phyloP scores from a whole-genome alignment of 768 basidiomycete species.

The Leccinum imitatum region DNA sequence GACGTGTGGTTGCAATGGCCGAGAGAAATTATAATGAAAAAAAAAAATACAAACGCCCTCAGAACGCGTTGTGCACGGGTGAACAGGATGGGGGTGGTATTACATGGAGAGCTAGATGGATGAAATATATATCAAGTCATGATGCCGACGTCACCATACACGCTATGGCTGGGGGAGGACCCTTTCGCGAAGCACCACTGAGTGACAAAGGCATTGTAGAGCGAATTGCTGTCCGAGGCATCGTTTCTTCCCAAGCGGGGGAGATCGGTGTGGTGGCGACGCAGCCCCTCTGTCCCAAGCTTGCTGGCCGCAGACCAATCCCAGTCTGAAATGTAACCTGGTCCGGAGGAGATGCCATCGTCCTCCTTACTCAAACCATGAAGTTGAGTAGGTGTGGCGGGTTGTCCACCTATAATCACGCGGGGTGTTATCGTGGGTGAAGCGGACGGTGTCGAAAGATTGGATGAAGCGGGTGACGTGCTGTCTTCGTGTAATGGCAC shows the following conservation, averaged over 20 bases:
- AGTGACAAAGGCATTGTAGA: slow-evolving; percentile 59
- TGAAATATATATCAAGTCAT: slow-evolving; percentile 14
- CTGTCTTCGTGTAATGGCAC: slow-evolving; percentile 14
- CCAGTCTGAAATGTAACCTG: slow-evolving; percentile 18
- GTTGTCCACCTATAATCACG: slow-evolving; percentile 28
- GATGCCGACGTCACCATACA: slow-evolving; percentile 18
- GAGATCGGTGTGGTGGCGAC: slow-evolving; percentile 2
- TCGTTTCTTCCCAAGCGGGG: slow-evolving; percentile 14
- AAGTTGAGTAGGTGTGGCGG: slow-evolving; percentile 14
- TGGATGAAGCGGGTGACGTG: slow-evolving; percentile 27
- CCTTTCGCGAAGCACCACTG: slow-evolving; percentile 70
- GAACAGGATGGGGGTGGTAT: neutral
- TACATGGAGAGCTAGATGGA: neutral
- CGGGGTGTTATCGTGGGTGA: slow-evolving; percentile 24
- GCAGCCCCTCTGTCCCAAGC: neutral
- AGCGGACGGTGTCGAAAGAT: slow-evolving; percentile 25
- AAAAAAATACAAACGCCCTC: slow-evolving; percentile 3
- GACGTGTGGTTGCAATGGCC: neutral
- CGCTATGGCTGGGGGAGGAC: slow-evolving; percentile 26
- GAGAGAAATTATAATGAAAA: neutral
- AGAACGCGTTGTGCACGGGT: neutral
- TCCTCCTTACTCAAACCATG: neutral
- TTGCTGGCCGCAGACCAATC: slow-evolving; percentile 22
- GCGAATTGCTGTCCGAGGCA: slow-evolving; percentile 27
- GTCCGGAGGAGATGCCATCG: neutral